Evolutionary conservation across 148 eudicot species (phyloP).

Genomic region (Chenopodium berlandieri): DNA sequence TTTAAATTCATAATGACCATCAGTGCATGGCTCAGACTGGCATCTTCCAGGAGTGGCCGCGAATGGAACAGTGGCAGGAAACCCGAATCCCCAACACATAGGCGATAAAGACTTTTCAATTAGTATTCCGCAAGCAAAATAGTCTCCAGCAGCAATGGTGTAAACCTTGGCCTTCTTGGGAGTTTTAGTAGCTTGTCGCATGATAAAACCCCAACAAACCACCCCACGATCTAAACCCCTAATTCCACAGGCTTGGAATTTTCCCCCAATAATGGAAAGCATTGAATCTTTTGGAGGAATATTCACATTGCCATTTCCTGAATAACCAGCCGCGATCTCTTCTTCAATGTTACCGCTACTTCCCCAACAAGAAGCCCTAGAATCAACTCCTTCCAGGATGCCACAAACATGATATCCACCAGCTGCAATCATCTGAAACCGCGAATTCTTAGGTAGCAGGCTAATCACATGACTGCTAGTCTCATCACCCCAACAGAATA

Average conservation of each 20-base stretch:
- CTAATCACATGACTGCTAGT: slow-evolving; percentile 55
- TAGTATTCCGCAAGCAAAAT: slow-evolving; percentile 78
- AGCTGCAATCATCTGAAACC: slow-evolving; percentile 67
- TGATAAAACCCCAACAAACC: slow-evolving; percentile 75
- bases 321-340: slow-evolving; percentile 33
- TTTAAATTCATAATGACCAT: slow-evolving; percentile 52
- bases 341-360: slow-evolving; percentile 53
- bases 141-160: slow-evolving; percentile 76
- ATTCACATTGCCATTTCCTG: slow-evolving; percentile 51
- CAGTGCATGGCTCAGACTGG: slow-evolving; percentile 41
- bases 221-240: slow-evolving; percentile 52
- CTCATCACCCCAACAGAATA: slow-evolving; percentile 93
- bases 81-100: slow-evolving; percentile 78
- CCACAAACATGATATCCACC: slow-evolving; percentile 97
- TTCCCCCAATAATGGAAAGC: slow-evolving; percentile 75
- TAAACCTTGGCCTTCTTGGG: slow-evolving; percentile 53
- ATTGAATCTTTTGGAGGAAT: slow-evolving; percentile 56
- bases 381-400: slow-evolving; percentile 57
- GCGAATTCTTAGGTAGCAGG: slow-evolving; percentile 44
- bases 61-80: slow-evolving; percentile 63
- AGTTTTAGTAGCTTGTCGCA: slow-evolving; percentile 49
- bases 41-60: slow-evolving; percentile 72
- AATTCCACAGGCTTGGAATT: slow-evolving; percentile 86
- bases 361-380: slow-evolving; percentile 75
- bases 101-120: slow-evolving; percentile 49